Base-by-base conservation (phyloP, 1,284 basidiomycete genomes). In the Trichosporon sp. region DNA sequence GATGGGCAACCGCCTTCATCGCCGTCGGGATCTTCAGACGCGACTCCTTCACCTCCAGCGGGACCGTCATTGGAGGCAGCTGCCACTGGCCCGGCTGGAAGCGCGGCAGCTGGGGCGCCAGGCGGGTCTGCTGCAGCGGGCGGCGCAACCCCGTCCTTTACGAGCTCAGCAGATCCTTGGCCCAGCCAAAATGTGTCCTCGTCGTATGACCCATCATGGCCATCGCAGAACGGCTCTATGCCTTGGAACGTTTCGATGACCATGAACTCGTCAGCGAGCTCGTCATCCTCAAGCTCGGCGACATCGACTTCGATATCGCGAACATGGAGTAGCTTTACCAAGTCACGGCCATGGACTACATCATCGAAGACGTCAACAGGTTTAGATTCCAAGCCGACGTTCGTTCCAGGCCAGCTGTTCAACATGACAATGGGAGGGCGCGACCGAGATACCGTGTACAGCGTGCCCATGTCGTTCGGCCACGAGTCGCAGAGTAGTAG, bases 381-480 rank as follows among this genome's bases (percentile, higher is more conserved):
- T 14, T n/a, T 67, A 6, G 63, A 37, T 26, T 1, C 37, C 70
- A 8, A 65, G 77, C 1, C 79, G 4, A 76, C 76, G 2, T 81
- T 75, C 46, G 80, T 83, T 0, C 79, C 80, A 0, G 81, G 81
- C 0, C 74, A 79, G 19, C 65, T 80, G 32, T 72, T 82, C 72
- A 78, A 80, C 54, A 40, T 83, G 48, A 78, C 76, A 0, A 67
- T 83, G 8, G 75, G 68, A 7, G 78, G 80, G 14, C 71, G 73
- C 43, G 78, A 82, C 56, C 73, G 75, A 12, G 71, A 79, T 56
- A 79, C 80, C 0, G 77, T 83, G 1, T 83, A 83, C 68, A 74
- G 73, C 14, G 76, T 82, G 1, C 75, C 75, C 12, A 75, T 82
- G 70, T 71, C 70, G 1, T 76, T 83, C 59, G 81, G 81, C 1